These are phyloP conservation scores for Aspergillus tamarii DNA, from an alignment of 2,329 filamentous ascomycete genomes.

Conservation along the genomic window DNA sequence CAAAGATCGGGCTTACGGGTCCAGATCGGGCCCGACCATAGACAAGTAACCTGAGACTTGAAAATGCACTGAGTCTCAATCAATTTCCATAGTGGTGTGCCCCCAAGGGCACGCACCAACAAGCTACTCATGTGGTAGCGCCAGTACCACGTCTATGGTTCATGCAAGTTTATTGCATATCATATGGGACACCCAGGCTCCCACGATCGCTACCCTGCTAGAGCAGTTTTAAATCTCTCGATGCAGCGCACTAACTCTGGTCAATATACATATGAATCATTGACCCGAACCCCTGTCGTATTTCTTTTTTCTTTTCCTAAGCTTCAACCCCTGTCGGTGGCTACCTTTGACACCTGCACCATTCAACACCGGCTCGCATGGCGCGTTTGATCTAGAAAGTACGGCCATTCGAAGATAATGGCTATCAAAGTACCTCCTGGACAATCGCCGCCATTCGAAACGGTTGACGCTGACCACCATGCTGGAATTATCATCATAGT, in stretches of 20 bases:
- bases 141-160: conserved; percentile 1
- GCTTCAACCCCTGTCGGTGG: neutral
- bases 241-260: neutral
- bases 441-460: conserved; percentile 26
- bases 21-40: conserved; percentile 1
- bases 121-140: neutral
- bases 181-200: neutral
- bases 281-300: neutral
- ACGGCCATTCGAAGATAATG: conserved; percentile 4
- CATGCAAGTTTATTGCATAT: conserved; percentile 1
- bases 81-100: neutral
- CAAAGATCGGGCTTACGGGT: neutral
- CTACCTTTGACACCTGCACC: neutral
- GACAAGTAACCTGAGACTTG: neutral
- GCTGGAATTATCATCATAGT: conserved; percentile 35
- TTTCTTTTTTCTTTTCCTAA: neutral
- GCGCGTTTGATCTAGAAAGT: neutral
- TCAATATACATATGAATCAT: neutral
- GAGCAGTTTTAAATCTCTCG: neutral
- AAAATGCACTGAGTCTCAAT: neutral
- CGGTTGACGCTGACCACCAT: conserved; percentile 33
- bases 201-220: neutral
- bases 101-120: neutral
- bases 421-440: conserved; percentile 18
- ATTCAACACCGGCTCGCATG: neutral